Evolutionary conservation across 2,329 filamentous ascomycete genomes (phyloP).

Genomic region (Fusarium goolgardi): DNA sequence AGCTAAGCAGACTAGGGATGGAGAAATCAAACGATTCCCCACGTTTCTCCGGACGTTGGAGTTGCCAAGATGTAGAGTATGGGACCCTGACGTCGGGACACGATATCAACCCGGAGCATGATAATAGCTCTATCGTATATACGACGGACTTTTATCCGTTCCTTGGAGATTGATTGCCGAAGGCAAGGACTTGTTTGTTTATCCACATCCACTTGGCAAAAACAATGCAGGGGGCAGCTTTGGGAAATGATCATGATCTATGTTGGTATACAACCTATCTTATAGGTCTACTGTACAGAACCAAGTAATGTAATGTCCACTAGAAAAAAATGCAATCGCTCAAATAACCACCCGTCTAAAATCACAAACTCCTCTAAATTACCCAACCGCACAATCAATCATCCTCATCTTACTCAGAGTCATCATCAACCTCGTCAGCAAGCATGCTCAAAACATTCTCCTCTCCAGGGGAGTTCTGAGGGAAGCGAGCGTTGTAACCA

Average conservation of each 20-base stretch:
- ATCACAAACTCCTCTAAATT: neutral
- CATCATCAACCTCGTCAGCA: neutral
- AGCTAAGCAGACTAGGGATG: conserved; percentile 1
- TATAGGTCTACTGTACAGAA: neutral
- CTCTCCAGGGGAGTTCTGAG: conserved; percentile 61
- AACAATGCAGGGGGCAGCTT: neutral
- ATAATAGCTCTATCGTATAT: neutral
- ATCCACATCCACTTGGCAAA: neutral
- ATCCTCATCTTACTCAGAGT: neutral
- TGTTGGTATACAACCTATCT: neutral
- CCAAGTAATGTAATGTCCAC: neutral
- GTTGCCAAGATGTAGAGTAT: conserved; percentile 24
- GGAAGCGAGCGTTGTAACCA: conserved; percentile 67
- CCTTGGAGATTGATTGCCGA: neutral
- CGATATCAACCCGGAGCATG: neutral
- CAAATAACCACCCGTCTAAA: neutral
- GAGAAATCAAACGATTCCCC: conserved; percentile 22
- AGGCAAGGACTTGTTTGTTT: neutral
- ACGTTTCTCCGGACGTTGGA: conserved; percentile 23
- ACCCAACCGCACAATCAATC: neutral
- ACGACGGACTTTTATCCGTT: neutral
- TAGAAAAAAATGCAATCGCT: conserved; percentile 7
- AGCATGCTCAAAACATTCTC: conserved; percentile 46
- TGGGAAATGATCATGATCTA: conserved; percentile 1
- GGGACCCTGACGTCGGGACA: conserved; percentile 17